These are phyloP conservation scores for Dothistroma pini DNA, from an alignment of 2,329 filamentous ascomycete genomes.

Conservation along the genomic window DNA sequence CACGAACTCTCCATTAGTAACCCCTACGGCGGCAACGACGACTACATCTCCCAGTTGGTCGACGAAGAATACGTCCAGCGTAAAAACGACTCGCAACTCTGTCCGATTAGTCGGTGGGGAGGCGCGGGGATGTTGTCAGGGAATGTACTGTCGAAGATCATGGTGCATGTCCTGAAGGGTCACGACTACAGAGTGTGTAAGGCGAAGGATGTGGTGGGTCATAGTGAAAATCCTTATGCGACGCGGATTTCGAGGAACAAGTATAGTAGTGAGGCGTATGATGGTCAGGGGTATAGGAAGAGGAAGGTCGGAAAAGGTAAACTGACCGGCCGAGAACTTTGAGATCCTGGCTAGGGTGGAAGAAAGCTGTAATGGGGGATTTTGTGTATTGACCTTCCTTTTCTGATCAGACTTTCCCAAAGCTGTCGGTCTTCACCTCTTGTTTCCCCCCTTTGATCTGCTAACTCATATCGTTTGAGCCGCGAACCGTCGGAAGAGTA, in stretches of 20 bases:
- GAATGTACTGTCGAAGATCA: slow-evolving; percentile 25
- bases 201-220: slow-evolving; percentile 5
- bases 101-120: slow-evolving; percentile 33
- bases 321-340: too few species aligned
- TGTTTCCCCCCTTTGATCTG: too few species aligned
- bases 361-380: too few species aligned
- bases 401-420: too few species aligned
- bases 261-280: neutral
- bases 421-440: too few species aligned
- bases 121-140: slow-evolving; percentile 33
- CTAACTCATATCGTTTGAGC: too few species aligned
- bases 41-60: slow-evolving; percentile 23
- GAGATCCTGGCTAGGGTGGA: too few species aligned
- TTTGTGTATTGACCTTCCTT: too few species aligned
- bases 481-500: too few species aligned
- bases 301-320: neutral
- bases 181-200: slow-evolving; percentile 24
- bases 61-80: slow-evolving; percentile 25
- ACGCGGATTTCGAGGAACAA: slow-evolving; percentile 4
- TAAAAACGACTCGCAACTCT: slow-evolving; percentile 21
- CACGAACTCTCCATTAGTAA: slow-evolving; percentile 28
- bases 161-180: slow-evolving; percentile 34
- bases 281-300: slow-evolving; percentile 1
- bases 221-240: slow-evolving; percentile 9
- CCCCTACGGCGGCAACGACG: slow-evolving; percentile 27